These are phyloP conservation scores for Endoconidiophora polonica DNA, from an alignment of 2,329 filamentous ascomycete genomes.

Conservation along the genomic window DNA sequence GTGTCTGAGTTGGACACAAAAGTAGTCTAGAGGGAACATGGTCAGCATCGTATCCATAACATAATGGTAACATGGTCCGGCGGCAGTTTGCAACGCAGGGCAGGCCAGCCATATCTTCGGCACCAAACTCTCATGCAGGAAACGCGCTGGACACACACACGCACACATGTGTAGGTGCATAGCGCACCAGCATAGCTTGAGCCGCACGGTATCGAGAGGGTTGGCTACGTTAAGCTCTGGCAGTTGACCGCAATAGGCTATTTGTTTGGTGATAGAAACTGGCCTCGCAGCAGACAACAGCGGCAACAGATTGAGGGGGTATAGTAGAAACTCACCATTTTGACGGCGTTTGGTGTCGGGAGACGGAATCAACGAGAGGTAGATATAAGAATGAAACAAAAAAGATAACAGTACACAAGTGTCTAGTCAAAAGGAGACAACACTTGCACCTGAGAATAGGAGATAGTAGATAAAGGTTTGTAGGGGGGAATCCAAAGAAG, in stretches of 20 bases:
- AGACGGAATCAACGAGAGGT: constrained; percentile 3
- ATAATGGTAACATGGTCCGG: not conserved
- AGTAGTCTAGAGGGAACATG: constrained; percentile 3
- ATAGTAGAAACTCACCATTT: constrained; percentile 8
- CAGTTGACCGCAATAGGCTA: not conserved
- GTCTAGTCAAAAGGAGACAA: not conserved
- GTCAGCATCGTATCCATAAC: constrained; percentile 7
- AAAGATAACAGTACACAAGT: not conserved
- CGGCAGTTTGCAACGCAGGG: too few relatives aligned
- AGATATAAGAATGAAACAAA: constrained; percentile 6
- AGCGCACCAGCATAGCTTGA: not conserved
- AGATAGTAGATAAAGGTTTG: constrained; percentile 2
- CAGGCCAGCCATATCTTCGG: too few relatives aligned
- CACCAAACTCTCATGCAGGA: too few relatives aligned
- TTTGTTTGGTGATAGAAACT: constrained; percentile 5
- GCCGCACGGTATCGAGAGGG: constrained; percentile 1
- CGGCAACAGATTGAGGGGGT: not conserved
- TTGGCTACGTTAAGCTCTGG: too few relatives aligned
- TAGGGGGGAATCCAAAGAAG: constrained; percentile 10
- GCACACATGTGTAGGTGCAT: too few relatives aligned
- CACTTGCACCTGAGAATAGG: constrained; percentile 4
- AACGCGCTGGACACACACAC: too few relatives aligned
- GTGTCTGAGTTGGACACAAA: constrained; percentile 11
- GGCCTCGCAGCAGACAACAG: not conserved
- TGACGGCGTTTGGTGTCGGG: constrained; percentile 5